A percentile compares a stretch with the other conserved stretches of the same genome.
phyloP scores from a whole-genome alignment of 768 basidiomycete genomes.

The Phylloporus sp. region DNA sequence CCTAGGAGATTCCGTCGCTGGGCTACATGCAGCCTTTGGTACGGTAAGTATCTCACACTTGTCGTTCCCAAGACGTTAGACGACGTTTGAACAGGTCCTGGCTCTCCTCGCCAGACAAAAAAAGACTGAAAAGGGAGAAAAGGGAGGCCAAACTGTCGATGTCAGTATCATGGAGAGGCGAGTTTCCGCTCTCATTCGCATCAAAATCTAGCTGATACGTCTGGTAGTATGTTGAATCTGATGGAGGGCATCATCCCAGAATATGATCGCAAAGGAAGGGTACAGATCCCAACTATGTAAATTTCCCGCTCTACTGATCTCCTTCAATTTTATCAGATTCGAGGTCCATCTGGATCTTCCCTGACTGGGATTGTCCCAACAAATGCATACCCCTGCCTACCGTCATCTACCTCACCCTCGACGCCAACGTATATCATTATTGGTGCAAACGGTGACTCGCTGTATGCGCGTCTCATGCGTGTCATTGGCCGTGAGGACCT shows the following conservation, averaged over 20 bases:
- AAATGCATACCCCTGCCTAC: conserved; percentile 67
- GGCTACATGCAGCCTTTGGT: conserved; percentile 69
- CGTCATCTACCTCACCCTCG: conserved; percentile 37
- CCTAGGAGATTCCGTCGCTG: conserved; percentile 68
- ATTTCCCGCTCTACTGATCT: background rate
- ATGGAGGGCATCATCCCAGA: conserved; percentile 79
- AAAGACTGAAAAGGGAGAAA: conserved; percentile 26
- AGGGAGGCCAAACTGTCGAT: conserved; percentile 56
- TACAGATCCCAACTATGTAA: conserved; percentile 17
- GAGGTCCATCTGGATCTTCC: conserved; percentile 71
- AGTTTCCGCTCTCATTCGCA: background rate
- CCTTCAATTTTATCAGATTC: conserved; percentile 39
- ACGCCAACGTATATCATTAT: conserved; percentile 61
- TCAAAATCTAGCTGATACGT: background rate
- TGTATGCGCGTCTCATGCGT: conserved; percentile 65
- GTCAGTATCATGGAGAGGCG: conserved; percentile 74
- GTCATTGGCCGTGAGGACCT: conserved; percentile 58
- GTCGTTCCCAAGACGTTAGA: background rate
- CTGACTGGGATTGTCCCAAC: conserved; percentile 75
- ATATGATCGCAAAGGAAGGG: conserved; percentile 68
- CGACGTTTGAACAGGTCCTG: conserved; percentile 45
- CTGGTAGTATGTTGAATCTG: conserved; percentile 61
- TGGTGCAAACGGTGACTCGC: conserved; percentile 67
- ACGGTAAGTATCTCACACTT: conserved; percentile 42
- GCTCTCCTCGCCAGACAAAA: conserved; percentile 51